Conservation (phyloP, 2,329 filamentous ascomycete species). For the Penicillium sp. region DNA sequence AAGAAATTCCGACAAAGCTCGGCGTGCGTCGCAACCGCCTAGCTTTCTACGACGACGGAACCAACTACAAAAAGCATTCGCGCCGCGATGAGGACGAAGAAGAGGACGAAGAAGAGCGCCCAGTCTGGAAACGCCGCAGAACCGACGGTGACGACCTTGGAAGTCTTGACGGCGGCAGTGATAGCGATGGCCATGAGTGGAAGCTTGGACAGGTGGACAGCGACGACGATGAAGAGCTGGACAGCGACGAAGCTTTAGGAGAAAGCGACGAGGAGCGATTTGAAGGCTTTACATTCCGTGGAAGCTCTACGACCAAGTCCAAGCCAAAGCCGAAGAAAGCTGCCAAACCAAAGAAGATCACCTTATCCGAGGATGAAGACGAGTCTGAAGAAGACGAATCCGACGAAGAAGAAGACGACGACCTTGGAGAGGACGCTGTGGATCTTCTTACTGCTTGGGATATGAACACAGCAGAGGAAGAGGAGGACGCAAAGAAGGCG, state of each 20-base stretch:
- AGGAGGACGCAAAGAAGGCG: slow-evolving; percentile 36
- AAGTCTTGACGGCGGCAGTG: slow-evolving; percentile 67
- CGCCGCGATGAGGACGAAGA: slow-evolving; percentile 38
- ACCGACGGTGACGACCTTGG: slow-evolving; percentile 40
- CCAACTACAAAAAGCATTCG: slow-evolving; percentile 35
- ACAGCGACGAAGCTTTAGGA: slow-evolving; percentile 78
- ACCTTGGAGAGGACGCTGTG: slow-evolving; percentile 59
- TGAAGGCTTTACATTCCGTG: slow-evolving; percentile 66
- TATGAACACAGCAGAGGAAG: slow-evolving; percentile 43
- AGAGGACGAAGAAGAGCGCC: slow-evolving; percentile 37
- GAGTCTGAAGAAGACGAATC: slow-evolving; percentile 40
- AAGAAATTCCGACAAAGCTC: slow-evolving; percentile 49
- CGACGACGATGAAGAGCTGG: slow-evolving; percentile 63
- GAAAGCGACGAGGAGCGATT: slow-evolving; percentile 83
- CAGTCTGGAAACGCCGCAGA: slow-evolving; percentile 43
- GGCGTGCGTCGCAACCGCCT: slow-evolving; percentile 55
- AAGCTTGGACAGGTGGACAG: slow-evolving; percentile 64
- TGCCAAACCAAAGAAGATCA: slow-evolving; percentile 33
- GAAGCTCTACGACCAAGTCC: slow-evolving; percentile 46
- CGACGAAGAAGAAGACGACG: slow-evolving; percentile 54
- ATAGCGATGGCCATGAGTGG: slow-evolving; percentile 84
- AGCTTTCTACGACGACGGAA: slow-evolving; percentile 52
- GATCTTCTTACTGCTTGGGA: slow-evolving; percentile 60
- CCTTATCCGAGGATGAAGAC: slow-evolving; percentile 49
- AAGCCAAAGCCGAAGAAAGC: slow-evolving; percentile 32